Evolutionary conservation across 2,329 filamentous ascomycete genomes (phyloP).

Genomic region (Gaeumannomyces tritici): DNA sequence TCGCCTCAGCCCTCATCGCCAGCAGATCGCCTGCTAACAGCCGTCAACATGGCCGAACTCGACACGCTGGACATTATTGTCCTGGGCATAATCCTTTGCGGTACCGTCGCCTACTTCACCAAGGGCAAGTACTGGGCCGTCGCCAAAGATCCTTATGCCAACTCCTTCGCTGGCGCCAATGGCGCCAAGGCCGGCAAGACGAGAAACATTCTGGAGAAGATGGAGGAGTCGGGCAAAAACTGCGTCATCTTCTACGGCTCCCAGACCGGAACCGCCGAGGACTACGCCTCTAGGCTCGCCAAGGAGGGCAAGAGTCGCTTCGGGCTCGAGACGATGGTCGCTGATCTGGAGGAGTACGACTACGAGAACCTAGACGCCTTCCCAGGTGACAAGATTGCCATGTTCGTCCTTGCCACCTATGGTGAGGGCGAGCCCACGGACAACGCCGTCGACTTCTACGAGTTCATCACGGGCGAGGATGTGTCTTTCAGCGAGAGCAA

Average conservation of each 20-base stretch:
- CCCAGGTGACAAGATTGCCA: slow-evolving; percentile 79
- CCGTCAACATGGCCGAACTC: slow-evolving; percentile 74
- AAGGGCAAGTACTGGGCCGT: slow-evolving; percentile 93
- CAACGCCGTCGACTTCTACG: slow-evolving; percentile 98
- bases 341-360: slow-evolving; percentile 95
- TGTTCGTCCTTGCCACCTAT: slow-evolving; percentile 96
- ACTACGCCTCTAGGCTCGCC: slow-evolving; percentile 90
- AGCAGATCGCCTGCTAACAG: neutral
- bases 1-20: neutral
- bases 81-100: slow-evolving; percentile 73
- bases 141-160: slow-evolving; percentile 79
- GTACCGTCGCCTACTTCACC: slow-evolving; percentile 91
- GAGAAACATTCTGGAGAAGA: slow-evolving; percentile 87
- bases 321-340: slow-evolving; percentile 95
- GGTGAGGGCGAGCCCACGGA: slow-evolving; percentile 98
- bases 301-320: slow-evolving; percentile 97
- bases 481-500: slow-evolving; percentile 66
- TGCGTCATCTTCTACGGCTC: slow-evolving; percentile 98
- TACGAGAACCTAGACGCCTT: slow-evolving; percentile 87
- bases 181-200: slow-evolving; percentile 73
- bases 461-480: slow-evolving; percentile 82
- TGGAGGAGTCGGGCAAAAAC: slow-evolving; percentile 93
- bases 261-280: slow-evolving; percentile 95
- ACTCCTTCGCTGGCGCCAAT: slow-evolving; percentile 59
- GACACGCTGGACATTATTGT: slow-evolving; percentile 93